phyloP scores from a whole-genome alignment of 768 basidiomycete genomes.

The Serpula lacrymans region DNA sequence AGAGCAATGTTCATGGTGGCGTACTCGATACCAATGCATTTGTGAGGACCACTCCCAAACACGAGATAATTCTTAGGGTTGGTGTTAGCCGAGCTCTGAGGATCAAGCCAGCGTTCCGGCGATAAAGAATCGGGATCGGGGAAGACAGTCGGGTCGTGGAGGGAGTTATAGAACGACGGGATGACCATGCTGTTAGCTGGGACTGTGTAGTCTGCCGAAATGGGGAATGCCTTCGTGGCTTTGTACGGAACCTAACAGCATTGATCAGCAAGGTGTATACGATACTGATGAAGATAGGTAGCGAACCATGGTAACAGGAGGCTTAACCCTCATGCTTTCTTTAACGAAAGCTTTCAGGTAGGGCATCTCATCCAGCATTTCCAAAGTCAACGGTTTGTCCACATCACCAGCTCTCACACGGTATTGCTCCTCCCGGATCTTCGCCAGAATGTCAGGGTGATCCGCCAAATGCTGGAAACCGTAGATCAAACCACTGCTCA shows the following conservation, averaged over 20 bases:
- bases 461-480: slow-evolving; percentile 96
- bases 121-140: slow-evolving; percentile 78
- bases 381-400: slow-evolving; percentile 75
- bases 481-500: slow-evolving; percentile 95
- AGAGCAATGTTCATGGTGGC: slow-evolving; percentile 88
- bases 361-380: slow-evolving; percentile 88
- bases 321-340: slow-evolving; percentile 87
- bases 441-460: slow-evolving; percentile 82
- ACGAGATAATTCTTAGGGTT: slow-evolving; percentile 96
- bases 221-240: slow-evolving; percentile 86
- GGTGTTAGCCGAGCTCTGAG: slow-evolving; percentile 67
- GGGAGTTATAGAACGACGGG: slow-evolving; percentile 87
- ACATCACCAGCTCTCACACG: slow-evolving; percentile 75
- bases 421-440: slow-evolving; percentile 89
- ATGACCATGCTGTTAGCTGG: slow-evolving; percentile 93
- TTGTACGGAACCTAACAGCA: slow-evolving; percentile 82
- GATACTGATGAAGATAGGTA: slow-evolving; percentile 3
- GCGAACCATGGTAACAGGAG: slow-evolving; percentile 92
- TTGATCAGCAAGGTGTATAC: slow-evolving; percentile 10
- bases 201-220: slow-evolving; percentile 87
- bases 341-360: slow-evolving; percentile 92
- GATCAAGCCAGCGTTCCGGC: slow-evolving; percentile 94
- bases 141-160: slow-evolving; percentile 87
- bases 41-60: slow-evolving; percentile 91
- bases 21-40: slow-evolving; percentile 91